Base-by-base conservation (phyloP, 2,329 filamentous ascomycete genomes). In the Cercospora sesami region DNA sequence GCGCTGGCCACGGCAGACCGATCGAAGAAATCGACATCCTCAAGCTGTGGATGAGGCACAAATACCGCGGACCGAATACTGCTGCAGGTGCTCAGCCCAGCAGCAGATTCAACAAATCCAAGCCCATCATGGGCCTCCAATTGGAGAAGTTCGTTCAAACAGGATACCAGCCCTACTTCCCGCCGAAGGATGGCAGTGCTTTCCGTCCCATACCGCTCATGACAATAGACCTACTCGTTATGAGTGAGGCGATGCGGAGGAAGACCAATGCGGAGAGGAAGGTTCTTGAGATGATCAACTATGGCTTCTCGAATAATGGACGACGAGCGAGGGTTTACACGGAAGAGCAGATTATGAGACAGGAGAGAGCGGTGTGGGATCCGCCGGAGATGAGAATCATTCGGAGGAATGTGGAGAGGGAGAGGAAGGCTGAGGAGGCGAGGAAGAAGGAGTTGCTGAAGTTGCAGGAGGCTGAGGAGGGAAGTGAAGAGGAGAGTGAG, bases 31-130 rank as follows among this genome's bases (percentile, higher is more conserved):
- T 81, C 2, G 87, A 91, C 55, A 74, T 88, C 3, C 63, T 90
- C n/a, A 78, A 83, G 62, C 82, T 88, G 69, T 87, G 85, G 74
- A 78, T 90, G 5, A 82, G 85, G 21, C 91, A 90, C 78, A 82
- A 85, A 69, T 85, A 86, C 69, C 73, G 76, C 0, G 1, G 31
- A 36, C 7, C 48, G 71, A 0, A 73, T 75, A 9, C 73, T 74
- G 3, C 73, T 72, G 0, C 67, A 77, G 8, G 66, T 69, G 23
- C n/a, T 23, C 10, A 14, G 5, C 9, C 10, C 45, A 51, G 21
- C 45, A 23, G 16, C 45, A 23, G 6, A 6, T 23, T 51, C 45
- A 57, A 69, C 10, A 45, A 60, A 7, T 74, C 76, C 4, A 63
- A 73, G 18, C 73, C 74, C 1, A 76, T 89, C 16, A 80, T 86